phyloP scores from a whole-genome alignment of 805 yeast species.

The Candida chilensis region DNA sequence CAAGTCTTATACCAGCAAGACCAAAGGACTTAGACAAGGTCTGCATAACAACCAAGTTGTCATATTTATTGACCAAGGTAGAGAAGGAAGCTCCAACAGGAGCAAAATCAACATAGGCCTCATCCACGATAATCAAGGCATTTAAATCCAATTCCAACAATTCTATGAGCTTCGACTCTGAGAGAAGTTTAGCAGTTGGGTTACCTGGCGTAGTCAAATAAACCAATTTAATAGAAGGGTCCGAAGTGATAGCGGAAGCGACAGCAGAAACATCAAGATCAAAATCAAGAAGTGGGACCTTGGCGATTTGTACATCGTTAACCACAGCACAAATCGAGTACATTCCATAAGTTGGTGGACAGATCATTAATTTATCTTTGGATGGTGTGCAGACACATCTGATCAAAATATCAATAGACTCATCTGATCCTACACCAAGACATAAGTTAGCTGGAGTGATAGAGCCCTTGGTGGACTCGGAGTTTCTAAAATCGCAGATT shows the following conservation, averaged over 20 bases:
- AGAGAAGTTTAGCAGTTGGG: constrained; percentile 74
- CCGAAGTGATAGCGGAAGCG: constrained; percentile 38
- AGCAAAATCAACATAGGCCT: constrained; percentile 89
- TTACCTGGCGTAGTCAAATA: constrained; percentile 95
- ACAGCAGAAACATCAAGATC: constrained; percentile 50
- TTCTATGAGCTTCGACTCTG: constrained; percentile 32
- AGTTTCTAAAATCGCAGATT: constrained; percentile 64
- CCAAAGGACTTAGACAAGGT: constrained; percentile 95
- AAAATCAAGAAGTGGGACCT: constrained; percentile 59
- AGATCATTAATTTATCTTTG: constrained; percentile 67
- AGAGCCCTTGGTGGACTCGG: constrained; percentile 19
- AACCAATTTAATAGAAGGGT: constrained; percentile 59
- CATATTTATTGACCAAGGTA: constrained; percentile 72
- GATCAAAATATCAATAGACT: constrained; percentile 81
- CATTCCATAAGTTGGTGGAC: constrained; percentile 99
- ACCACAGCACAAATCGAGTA: constrained; percentile 84
- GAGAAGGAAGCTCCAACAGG: constrained; percentile 60
- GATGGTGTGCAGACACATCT: constrained; percentile 82
- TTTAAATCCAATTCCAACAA: constrained; percentile 46
- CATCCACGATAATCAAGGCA: constrained; percentile 83
- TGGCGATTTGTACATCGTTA: constrained; percentile 74
- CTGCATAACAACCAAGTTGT: constrained; percentile 81
- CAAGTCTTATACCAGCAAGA: constrained; percentile 88
- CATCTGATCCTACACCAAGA: constrained; percentile 96
- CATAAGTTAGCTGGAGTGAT: constrained; percentile 65